Base-by-base conservation (phyloP, 2,329 filamentous ascomycete genomes). In the Ilyonectria mors-panacis region DNA sequence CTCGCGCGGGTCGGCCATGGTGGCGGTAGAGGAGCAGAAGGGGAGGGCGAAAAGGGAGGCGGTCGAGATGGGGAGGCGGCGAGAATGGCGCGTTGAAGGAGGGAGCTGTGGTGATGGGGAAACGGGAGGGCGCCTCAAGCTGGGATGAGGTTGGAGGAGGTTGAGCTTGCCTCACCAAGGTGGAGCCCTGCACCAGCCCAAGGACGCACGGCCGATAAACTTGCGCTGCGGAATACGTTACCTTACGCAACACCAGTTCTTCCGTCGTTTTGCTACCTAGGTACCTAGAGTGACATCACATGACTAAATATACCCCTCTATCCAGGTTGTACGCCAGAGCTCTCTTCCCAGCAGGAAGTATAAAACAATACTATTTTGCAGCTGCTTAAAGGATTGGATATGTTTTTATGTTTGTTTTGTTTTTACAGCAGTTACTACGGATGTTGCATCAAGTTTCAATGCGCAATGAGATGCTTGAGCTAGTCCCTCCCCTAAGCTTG, bases 1-100 rank as follows among this genome's bases (percentile, higher is more conserved):
- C 76, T 88, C 86, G 79, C 88, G 85, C 65, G 86, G 86, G 81
- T 90, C 88, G 77, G 82, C 78, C 86, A 88, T 88, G 75, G 76
- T 80, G 80, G 74, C 69, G 62, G 69, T 67, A 50, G 50, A 71
- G 71, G 65, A 69, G 70, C 56, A 57, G 67, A 57, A 65, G 62
- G 59, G 53, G 57, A 23, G 30, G 58, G 48, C 55, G 69, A 63
- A 61, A 64, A 64, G 60, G 54, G 65, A 51, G 68, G 65, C 57
- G 63, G 70, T 58, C 66, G 72, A 59, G 63, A 71, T 50, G 66
- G 69, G 60, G 48, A 68, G 60, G 64, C 70, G 65, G 64, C 63
- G 65, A 68, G 66, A 63, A 59, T 51, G 48, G 35, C 54, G 47
- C 28, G 45, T 47, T 56, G 56, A 57, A 51, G 68, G 68, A 70